Evolutionary conservation across 2,329 filamentous ascomycete genomes (phyloP), one percentile per base, ranked within the genome.

Genomic region (Anisogramma anomala): DNA sequence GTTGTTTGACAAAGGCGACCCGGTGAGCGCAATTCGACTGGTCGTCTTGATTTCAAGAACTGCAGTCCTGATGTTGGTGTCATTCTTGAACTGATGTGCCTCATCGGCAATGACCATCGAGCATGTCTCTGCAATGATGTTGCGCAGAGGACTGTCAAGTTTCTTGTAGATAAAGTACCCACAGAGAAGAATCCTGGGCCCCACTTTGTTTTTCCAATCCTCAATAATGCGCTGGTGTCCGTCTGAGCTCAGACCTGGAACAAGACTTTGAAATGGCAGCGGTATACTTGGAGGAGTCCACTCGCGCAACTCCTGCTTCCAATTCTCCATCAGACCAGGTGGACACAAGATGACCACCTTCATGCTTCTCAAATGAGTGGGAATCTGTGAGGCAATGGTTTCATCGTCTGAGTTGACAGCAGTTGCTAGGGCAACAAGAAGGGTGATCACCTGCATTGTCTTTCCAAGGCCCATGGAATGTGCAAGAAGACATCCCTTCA

Each of bases 401-500:
- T 62, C 58, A 40, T 87, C 72, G 0, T 57, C 22, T 0, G 82
- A 88, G 15, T 57, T 55, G 3, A 76, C 69, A 3, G 84, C 75
- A 50, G 84, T 72, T 4, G 77, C 68, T 46, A 94, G 73, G 0
- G 84, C 79, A 13, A 83, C 71, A 5, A 95, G 70, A n/a, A 94
- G 64, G 1, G 85, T 83, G 45, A 94, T 85, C 5, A 86, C 75
- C 62, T 94, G 87, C 79, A 94, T 86, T 0, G 87, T 93, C 63
- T 94, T 95, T 13, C 87, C 87, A 2, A 94, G 63, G 1, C 88
- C 88, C 87, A 94, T 94, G 0, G 84, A 85, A 57, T 94, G 87
- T 5, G 87, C 83, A 15, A 94, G 67, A 10, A 94, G 68, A 54
- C 84, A 93, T 2, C 87, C 87, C 58, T 87, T 79, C 14, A 70